Evolutionary conservation across 2,329 filamentous ascomycete genomes (phyloP), one percentile per base, ranked within the genome.

Genomic region (Periconia sp.): DNA sequence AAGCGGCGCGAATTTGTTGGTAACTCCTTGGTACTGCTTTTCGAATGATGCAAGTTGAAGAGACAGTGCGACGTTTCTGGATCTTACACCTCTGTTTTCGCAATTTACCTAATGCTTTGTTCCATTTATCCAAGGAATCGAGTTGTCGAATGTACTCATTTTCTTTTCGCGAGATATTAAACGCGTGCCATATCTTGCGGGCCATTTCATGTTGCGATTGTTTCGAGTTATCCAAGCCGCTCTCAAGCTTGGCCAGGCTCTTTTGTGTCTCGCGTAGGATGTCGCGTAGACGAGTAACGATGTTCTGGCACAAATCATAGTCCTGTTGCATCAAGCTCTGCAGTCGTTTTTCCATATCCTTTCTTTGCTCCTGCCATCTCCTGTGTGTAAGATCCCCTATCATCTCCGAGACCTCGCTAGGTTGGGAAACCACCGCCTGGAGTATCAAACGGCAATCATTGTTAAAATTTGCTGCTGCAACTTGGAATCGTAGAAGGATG

Each of bases 371-470:
- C 33, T 53, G 51, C 57, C 57, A 55, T 18, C 41, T 40, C 13
- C 23, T 50, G 17, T 55, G 44, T 10, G 31, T 46, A 17, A 45
- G 53, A 15, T 50, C 30, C 44, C 44, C 17, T 13, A 55, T 53
- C 53, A 55, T 55, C 27, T 55, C 46, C 10, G 52, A 51, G 14
- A 53, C 35, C 11, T 60, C 52, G n/a, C 35, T n/a, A 13, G 43
- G 37, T 45, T 56, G 18, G 11, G 46, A 44, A 15, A 58, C 51
- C 15, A 54, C 37, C 2, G 49, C 40, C 40, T 55, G 42, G 8
- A 60, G 55, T 43, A 60, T 23, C 19, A 50, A 49, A 13, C 53
- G 47, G 41, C 55, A 60, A n/a, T 41, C 37, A 41, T 41, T 41
- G 37, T 41, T 41, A 10, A 41, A 41, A 41, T 41, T 41, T 10